Percentiles rank a stretch among this genome's conserved stretches.
These are phyloP conservation scores for Alternaria atra DNA, from an alignment of 2,329 filamentous ascomycete species.

Conservation along the genomic window DNA sequence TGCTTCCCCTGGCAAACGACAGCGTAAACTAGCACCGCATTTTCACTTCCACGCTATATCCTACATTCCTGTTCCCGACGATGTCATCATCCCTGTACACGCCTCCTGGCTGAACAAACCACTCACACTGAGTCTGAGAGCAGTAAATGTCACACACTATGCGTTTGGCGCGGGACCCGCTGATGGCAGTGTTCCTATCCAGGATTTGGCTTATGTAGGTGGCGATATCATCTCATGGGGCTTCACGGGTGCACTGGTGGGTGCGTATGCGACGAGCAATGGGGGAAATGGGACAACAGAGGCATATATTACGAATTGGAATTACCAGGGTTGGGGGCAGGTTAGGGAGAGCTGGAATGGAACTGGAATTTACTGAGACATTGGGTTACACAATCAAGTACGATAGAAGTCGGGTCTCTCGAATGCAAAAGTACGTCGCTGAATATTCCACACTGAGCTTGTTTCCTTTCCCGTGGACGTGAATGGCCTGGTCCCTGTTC, in stretches of 20 bases:
- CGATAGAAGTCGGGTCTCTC: not conserved
- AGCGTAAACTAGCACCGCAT: conserved; percentile 40
- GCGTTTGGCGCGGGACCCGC: conserved; percentile 39
- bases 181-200: conserved; percentile 12
- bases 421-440: not conserved
- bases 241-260: conserved; percentile 59
- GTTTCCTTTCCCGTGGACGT: too few species aligned
- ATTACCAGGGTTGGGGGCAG: conserved; percentile 33
- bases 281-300: conserved; percentile 55
- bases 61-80: conserved; percentile 51
- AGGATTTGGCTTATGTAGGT: conserved; percentile 33
- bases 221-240: conserved; percentile 43
- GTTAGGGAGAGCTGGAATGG: conserved; percentile 22
- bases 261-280: conserved; percentile 64
- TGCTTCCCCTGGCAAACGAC: conserved; percentile 26
- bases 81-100: conserved; percentile 53
- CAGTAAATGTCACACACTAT: conserved; percentile 59
- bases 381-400: not conserved
- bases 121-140: conserved; percentile 55
- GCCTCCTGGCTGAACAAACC: conserved; percentile 46
- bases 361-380: not conserved
- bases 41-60: conserved; percentile 59
- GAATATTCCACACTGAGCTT: not conserved
- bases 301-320: conserved; percentile 61
- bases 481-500: not conserved